Conservation (phyloP, 768 basidiomycete species). For the Leccinellum albellum region DNA sequence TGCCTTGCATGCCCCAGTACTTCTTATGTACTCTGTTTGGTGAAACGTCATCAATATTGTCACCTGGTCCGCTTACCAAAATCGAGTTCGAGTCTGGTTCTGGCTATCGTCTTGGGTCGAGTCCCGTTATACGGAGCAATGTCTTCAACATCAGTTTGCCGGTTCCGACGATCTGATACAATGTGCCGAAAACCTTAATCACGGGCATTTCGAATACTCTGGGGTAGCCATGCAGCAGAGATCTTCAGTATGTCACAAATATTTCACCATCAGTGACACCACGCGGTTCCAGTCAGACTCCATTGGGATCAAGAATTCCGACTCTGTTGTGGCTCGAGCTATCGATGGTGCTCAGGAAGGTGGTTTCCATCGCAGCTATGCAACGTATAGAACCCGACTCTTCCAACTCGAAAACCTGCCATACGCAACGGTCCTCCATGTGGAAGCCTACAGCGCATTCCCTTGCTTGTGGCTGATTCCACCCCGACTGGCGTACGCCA, state of each 20-base stretch:
- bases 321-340: not conserved
- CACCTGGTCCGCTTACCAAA: not conserved
- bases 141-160: not conserved
- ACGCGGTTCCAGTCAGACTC: not conserved
- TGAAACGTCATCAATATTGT: not conserved
- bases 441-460: not conserved
- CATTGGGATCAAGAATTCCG: not conserved
- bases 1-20: not conserved
- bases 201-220: not conserved
- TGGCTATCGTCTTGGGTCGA: not conserved
- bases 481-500: not conserved
- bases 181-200: not conserved
- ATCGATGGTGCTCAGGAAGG: not conserved
- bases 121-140: not conserved
- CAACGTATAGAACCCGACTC: not conserved
- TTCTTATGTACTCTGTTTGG: not conserved
- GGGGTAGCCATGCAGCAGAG: not conserved
- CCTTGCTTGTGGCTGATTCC: not conserved
- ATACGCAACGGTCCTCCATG: not conserved
- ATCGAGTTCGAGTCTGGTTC: not conserved
- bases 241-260: not conserved
- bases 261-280: too few species aligned
- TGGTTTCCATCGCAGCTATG: not conserved
- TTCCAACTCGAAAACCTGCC: too few species aligned
- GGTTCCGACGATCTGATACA: not conserved